Base-by-base conservation (phyloP, 495 filamentous ascomycete species). In the Xylaria castorea region DNA sequence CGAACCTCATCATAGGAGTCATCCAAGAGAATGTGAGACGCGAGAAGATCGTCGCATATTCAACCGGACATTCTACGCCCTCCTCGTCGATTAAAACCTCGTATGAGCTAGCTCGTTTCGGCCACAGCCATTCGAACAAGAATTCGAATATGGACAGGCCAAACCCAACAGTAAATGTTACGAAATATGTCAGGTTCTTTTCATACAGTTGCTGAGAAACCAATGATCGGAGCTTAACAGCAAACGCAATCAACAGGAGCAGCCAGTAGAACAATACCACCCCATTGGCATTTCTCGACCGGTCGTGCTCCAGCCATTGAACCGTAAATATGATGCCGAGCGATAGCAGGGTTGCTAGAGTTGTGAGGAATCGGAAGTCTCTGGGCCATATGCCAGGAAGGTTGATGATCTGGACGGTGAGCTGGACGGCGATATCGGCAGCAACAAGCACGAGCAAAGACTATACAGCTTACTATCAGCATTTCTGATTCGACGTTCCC, bases 201-300 rank as follows among this genome's bases (percentile, higher is more conserved):
- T 85, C 75, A 77, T 93, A 92, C 48, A 92, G 81, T 74, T 93
- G 84, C 74, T 95, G 92, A 22, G 92, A 88, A 70, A 98, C 87
- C 63, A 97, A 87, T 5, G 96, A 97, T 64, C 94, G 93, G 63
- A 98, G 85, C 83, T 98, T 98, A 77, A 99, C 87, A 25, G 87
- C 89, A 76, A 91, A 91, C 14, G 89, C 89, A 78, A 97, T 92
- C 71, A 95, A 84, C 67, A 97, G 90, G 76, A 97, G 91, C 9
- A 97, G 86, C 97, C 97, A 99, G 86, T 96, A 99, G 81, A 98
- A 95, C 55, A 99, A 85, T 22, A 97, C 94, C 27, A 97, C 93
- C 7, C 94, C 95, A 79, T 97, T 97, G 32, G 97, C 91, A 78
- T 96, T 92, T 36, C 95, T 89, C 74, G 93, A 92, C 51, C 96